Conservation (phyloP, 2,329 filamentous ascomycete species). For the Diaporthe ampelina region DNA sequence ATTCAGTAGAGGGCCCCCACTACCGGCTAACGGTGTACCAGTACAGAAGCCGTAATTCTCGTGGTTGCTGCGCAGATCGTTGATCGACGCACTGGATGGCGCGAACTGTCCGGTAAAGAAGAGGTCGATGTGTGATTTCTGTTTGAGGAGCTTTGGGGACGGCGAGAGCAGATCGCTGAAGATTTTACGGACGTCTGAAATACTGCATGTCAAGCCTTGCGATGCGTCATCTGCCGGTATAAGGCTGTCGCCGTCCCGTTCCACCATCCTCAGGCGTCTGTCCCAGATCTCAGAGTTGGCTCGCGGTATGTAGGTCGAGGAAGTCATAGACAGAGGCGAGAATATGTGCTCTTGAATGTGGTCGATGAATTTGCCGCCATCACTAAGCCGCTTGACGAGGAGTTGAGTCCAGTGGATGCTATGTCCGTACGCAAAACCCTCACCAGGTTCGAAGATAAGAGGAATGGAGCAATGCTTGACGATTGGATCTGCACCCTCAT, state of each 20-base stretch:
- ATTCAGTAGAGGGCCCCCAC: not conserved
- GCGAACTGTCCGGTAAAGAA: not conserved
- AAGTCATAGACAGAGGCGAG: not conserved
- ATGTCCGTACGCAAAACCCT: slow-evolving; percentile 2
- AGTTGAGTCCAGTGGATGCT: slow-evolving; percentile 20
- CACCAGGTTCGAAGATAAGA: slow-evolving; percentile 5
- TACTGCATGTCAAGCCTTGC: slow-evolving; percentile 1
- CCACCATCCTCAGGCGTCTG: slow-evolving; percentile 10
- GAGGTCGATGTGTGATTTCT: not conserved
- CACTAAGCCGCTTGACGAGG: not conserved
- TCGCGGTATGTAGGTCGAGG: not conserved
- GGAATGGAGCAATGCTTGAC: slow-evolving; percentile 11
- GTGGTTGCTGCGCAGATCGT: not conserved
- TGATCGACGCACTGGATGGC: not conserved
- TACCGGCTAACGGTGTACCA: not conserved
- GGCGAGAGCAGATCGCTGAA: not conserved
- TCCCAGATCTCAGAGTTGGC: not conserved
- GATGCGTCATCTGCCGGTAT: slow-evolving; percentile 1
- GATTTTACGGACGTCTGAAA: not conserved
- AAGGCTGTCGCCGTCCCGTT: slow-evolving; percentile 8
- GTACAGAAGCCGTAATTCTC: not conserved
- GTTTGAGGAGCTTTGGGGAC: not conserved
- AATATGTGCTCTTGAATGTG: not conserved
- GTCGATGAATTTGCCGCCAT: not conserved
- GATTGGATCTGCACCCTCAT: not conserved